Evolutionary conservation across 768 basidiomycete genomes (phyloP).

Genomic region (Trametes cingulata): DNA sequence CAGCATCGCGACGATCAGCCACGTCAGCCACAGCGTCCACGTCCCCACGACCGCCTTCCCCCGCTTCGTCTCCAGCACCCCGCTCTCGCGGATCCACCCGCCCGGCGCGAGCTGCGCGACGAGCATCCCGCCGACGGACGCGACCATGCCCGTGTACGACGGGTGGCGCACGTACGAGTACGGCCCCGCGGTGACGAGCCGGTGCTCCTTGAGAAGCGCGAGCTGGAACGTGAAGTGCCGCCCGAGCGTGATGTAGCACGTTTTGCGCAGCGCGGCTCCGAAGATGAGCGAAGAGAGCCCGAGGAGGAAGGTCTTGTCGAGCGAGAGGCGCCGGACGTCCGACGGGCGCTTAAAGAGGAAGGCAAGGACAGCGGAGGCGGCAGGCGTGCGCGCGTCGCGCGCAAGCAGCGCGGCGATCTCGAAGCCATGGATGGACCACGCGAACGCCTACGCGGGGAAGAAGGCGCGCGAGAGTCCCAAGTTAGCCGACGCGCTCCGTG

Average conservation of each 20-base stretch:
- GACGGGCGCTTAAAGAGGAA: not conserved
- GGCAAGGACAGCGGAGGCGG: not conserved
- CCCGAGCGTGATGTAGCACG: constrained; percentile 15
- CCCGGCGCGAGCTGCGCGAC: not conserved
- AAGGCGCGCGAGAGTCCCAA: too few relatives aligned
- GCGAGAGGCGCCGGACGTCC: not conserved
- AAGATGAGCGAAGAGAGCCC: not conserved
- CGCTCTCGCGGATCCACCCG: not conserved
- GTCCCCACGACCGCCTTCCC: not conserved
- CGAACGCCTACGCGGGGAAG: not conserved
- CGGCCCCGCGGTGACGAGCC: constrained; percentile 18
- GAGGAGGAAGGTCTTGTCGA: not conserved
- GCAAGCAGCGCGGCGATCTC: not conserved
- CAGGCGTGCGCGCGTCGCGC: not conserved
- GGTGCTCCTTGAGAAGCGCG: constrained; percentile 13
- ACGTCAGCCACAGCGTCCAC: not conserved
- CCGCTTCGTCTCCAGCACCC: not conserved
- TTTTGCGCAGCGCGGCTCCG: not conserved
- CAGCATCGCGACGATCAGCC: not conserved
- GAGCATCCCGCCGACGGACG: not conserved
- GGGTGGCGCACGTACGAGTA: constrained; percentile 24
- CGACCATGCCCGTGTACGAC: constrained; percentile 11
- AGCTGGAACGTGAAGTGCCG: constrained; percentile 20
- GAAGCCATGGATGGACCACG: not conserved
- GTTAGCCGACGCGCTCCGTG: too few relatives aligned